phyloP scores from a whole-genome alignment of 345 rosid species.

The Euphorbia pulcherrima region DNA sequence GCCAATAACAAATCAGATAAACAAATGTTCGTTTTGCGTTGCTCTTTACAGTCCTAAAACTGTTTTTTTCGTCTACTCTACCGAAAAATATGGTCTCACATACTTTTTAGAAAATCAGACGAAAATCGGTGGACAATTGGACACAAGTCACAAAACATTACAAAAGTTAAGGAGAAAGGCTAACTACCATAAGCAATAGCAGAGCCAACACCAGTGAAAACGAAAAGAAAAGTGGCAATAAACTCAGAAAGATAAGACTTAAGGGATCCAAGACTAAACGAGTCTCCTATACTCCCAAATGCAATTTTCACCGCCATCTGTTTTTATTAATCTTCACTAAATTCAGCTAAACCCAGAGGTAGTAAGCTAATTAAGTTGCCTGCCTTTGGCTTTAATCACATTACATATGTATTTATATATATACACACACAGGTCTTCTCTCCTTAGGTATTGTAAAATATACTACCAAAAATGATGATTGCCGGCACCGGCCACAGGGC shows the following conservation, averaged over 20 bases:
- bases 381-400: not conserved
- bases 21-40: too few relatives aligned
- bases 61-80: too few relatives aligned
- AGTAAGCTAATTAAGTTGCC: not conserved
- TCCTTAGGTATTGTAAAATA: constrained; percentile 2
- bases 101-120: too few relatives aligned
- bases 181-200: constrained; percentile 64
- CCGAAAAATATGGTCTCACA: too few relatives aligned
- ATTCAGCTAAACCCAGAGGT: not conserved
- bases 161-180: not conserved
- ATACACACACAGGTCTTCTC: not conserved
- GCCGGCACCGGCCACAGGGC: constrained; percentile 54
- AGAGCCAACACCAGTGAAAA: constrained; percentile 93
- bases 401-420: constrained; percentile 3
- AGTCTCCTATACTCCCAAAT: constrained; percentile 69
- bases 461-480: too few relatives aligned
- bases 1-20: too few relatives aligned
- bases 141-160: too few relatives aligned
- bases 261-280: constrained; percentile 61
- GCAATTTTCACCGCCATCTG: constrained; percentile 66
- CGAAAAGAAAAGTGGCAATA: constrained; percentile 84
- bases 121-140: too few relatives aligned
- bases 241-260: constrained; percentile 76
- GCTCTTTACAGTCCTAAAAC: too few relatives aligned
- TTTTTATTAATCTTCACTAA: not conserved